Base-by-base conservation (phyloP, 805 yeast species). In the Ogataea glucozyma region DNA sequence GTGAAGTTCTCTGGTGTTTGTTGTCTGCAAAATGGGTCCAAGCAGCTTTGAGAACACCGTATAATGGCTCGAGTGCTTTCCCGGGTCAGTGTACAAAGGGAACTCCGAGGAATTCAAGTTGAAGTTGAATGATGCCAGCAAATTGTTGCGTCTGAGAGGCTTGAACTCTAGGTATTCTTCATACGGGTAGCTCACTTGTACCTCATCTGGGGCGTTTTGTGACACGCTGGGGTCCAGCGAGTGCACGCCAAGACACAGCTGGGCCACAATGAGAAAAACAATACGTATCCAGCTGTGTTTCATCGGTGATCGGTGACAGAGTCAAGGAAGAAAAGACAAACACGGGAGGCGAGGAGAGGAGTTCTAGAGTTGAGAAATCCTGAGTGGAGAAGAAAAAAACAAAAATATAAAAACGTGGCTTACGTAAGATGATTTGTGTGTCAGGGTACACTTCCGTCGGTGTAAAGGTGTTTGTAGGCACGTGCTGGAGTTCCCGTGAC, bases 21-120 rank as follows among this genome's bases (percentile, higher is more conserved):
- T 76, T 10, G 73, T 64, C 31, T 76, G 79, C 11, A 93, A 58
- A 2, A 91, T 73, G 21, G 95, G 93, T 3, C 88, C 91, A 7
- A 93, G 66, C 1, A 88, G 71, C 46, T 85, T 78, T 0, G 99
- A 97, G 54, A 93, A 90, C 13, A 77, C 74, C 4, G 77, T 76
- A 57, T 81, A 83, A 55, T 83, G 87, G 6, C 38, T 36, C 2
- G 57, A 47, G 4, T 55, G 49, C 4, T 49, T 52, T 35, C 22
- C 41, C n/a, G 30, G 24, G 3, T 40, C 38, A 1, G 58, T 52
- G 31, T 61, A 61, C 21, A 61, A 35, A 4, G 53, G 43, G 13
- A 53, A 53, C 10, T 49, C 48, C 23, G 77, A 75, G 12, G 95
- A 85, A 41, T 72, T 69, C 38, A 83, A 61, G 26, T 78, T 70